Base-by-base conservation (phyloP, 1,139 yeast species). In the Pichiaceae sp. region DNA sequence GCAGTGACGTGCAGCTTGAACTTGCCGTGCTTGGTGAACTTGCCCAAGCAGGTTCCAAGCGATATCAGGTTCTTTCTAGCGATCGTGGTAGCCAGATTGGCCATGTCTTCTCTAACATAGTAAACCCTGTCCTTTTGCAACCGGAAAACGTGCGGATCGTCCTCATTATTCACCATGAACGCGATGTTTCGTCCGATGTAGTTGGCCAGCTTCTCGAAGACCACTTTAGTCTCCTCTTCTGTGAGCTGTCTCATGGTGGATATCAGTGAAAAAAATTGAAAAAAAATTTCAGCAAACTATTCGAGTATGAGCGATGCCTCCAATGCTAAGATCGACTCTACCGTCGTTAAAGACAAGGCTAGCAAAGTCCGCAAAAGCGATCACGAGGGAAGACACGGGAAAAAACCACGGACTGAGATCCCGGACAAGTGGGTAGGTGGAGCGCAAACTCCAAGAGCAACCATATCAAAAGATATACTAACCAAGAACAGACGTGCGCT, bases 21-120 rank as follows among this genome's bases (percentile, higher is more conserved):
- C 63, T 91, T 93, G 24, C 97, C 96, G 6, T 96, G 84, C 70
- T 93, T 91, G 38, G 99, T 91, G 68, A 93, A 91, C 60, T 91
- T 91, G 19, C 99, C 98, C 43, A 91, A 70, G 62, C 98, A 91
- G 3, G 80, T 75, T 24, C 98, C 98, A 29, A 93, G 63, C 1
- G 96, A 84, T 93, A 91, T 87, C 48, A 91, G 70, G 53, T 85
- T 84, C 33, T 77, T 77, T 63, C 98, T 76, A 23, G 96, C 82
- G 5, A 89, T 85, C 26, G 93, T 77, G 1, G 96, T 87, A 33
- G 98, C 97, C 46, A 77, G 74, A 49, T 81, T 81, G 42, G 96
- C 91, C 31, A 86, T 76, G 42, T 70, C 66, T 54, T 87, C 96
- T 33, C 84, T 64, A 30, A 91, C 94, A 57, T 91, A 91, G 67